Evolutionary conservation across 1,284 basidiomycete species (phyloP).

Genomic region (Bondarzewia mesenterica): DNA sequence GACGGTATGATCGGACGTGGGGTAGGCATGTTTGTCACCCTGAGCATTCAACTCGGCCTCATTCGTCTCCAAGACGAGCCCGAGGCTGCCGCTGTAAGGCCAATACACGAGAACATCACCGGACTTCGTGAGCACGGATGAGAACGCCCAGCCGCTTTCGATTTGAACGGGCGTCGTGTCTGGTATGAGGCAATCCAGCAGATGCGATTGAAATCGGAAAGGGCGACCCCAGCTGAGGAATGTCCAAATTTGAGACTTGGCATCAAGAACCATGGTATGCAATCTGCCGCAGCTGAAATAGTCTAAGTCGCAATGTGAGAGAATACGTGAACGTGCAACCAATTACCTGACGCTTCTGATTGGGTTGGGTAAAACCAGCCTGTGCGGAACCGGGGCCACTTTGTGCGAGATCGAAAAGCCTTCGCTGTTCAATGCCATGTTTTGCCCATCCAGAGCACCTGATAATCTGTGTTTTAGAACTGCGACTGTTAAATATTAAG

Average conservation of each 20-base stretch:
- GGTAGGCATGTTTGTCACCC: conserved; percentile 28
- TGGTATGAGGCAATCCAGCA: conserved; percentile 34
- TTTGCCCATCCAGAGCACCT: conserved; percentile 58
- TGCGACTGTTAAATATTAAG: not conserved
- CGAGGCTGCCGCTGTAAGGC: conserved; percentile 46
- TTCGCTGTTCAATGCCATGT: conserved; percentile 33
- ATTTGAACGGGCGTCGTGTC: conserved; percentile 56
- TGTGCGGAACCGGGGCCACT: conserved; percentile 41
- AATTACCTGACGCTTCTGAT: conserved; percentile 55
- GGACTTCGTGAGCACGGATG: conserved; percentile 56
- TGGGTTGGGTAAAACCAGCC: conserved; percentile 45
- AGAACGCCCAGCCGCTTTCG: conserved; percentile 75
- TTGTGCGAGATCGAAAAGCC: conserved; percentile 52
- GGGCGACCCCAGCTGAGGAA: conserved; percentile 71
- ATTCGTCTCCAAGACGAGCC: conserved; percentile 28
- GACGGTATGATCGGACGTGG: conserved; percentile 34
- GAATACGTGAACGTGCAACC: not conserved
- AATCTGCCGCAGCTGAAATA: conserved; percentile 58
- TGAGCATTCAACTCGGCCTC: conserved; percentile 38
- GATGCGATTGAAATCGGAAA: conserved; percentile 46
- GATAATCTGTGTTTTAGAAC: conserved; percentile 3
- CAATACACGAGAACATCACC: conserved; percentile 75
- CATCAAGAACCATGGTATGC: conserved; percentile 62
- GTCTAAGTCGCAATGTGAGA: not conserved
- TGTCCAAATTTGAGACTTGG: conserved; percentile 53